Evolutionary conservation across 371 early-diverging fungal species (phyloP), one percentile per base, ranked within the genome.

Genomic region (Chytridium lagenaria): DNA sequence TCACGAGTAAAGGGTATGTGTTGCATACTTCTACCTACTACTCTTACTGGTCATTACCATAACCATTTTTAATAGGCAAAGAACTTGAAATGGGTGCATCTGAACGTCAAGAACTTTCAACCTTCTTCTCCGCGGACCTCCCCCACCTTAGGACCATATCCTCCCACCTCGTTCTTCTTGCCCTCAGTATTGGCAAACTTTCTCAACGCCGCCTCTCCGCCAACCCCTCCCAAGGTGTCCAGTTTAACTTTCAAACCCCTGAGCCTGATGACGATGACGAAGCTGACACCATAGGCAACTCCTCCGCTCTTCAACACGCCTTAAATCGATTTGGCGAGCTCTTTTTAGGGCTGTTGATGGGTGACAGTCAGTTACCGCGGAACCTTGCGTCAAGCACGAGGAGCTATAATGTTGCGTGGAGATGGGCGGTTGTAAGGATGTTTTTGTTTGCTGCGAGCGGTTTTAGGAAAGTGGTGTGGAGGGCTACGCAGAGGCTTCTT

Each of bases 261-360:
- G 12, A 52, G 5, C 55, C n/a, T 5, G 55, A 52, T 22, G 55
- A 10, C 26, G 55, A 52, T 26, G 12, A 12, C 23, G 26, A 52
- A 52, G 55, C 55, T 5, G 12, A 5, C n/a, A 52, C 5, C 5
- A n/a, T 52, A 12, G 23, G 26, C 12, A 5, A 12, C 23, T 23
- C 55, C 55, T n/a, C 5, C 55, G n/a, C 23, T 52, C 26, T 52
- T 23, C n/a, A 5, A 52, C 26, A 26, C 23, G 55, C 3, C n/a
- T n/a, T 61, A 34, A 61, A 61, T 36, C 61, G 61, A 12, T 28
- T 34, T 23, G 61, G 61, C 3, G 61, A 61, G 36, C 30, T 61
- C 37, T 37, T 28, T 28, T 33, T 61, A 3, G 61, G 36, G 19
- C 7, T 61, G 3, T 7, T 61, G 3, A 31, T 61, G 36, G 61